Evolutionary conservation across 1,139 yeast genomes (phyloP), one percentile per base, ranked within the genome.

Genomic region (Taiozyma sp.): DNA sequence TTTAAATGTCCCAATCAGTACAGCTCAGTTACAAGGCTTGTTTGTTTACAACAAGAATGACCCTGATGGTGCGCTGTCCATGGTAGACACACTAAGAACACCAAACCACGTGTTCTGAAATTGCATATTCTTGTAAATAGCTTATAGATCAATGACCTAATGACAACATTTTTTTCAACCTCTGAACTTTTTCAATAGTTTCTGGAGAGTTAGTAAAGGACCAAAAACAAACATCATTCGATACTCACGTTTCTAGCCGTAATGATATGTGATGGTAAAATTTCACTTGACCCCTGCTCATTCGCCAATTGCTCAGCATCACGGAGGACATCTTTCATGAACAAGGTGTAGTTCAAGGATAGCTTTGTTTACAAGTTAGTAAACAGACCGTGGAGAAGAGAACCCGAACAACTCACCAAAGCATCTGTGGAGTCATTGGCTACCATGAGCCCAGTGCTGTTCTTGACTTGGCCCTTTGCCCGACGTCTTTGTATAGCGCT

Each of bases 21-120:
- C 99, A 0, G 99, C 99, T 1, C 96, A 89, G 65, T 74, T 93
- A 55, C 99, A 93, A 68, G 99, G 99, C 2, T 76, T 93, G 53
- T 93, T 93, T 75, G 97, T 93, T 10, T 90, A 89, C 72, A 89
- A 90, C 70, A 93, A 93, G 69, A 79, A 87, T 55, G 85, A 84
- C 57, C 97, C 99, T 0, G 76, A 78, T 44, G 80, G 80, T 14
- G 96, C 98, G 1, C 72, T 92, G 43, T 73, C 72, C 10, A 86
- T 86, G 84, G 79, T 87, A 19, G 73, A 67, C 4, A 68, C 75
- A 5, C 57, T 72, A 51, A 66, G 65, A 52, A 62, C 67, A n/a
- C 73, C 75, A 44, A 69, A 67, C 51, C 70, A 66, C 53, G 66
- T 64, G 34, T 67, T 66, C 50, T 65, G 46, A 50, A 12, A 8